These are phyloP conservation scores for Populus trichocarpa DNA, from an alignment of 441 rosid species.

Conservation along the genomic window DNA sequence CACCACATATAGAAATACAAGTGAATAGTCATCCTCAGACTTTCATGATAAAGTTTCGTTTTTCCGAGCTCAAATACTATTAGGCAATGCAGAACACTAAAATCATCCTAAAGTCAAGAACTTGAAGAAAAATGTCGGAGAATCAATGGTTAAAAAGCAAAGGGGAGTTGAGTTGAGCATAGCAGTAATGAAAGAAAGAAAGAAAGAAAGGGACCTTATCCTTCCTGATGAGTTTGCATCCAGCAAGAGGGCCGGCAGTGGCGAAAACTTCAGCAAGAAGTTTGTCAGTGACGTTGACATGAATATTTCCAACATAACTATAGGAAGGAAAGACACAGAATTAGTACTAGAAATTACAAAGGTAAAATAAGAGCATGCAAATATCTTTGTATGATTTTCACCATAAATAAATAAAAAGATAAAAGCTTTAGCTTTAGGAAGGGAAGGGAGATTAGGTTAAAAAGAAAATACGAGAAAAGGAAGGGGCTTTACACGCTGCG, in stretches of 20 bases:
- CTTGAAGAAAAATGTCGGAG: neutral
- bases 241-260: conserved; percentile 89
- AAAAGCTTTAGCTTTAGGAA: neutral
- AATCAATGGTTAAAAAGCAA: neutral
- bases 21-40: neutral
- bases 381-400: neutral
- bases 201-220: conserved; percentile 56
- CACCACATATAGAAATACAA: neutral
- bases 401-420: neutral
- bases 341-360: conserved; percentile 21
- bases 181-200: neutral
- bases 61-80: neutral
- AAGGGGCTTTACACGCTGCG: conserved; percentile 95
- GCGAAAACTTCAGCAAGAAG: conserved; percentile 92
- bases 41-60: neutral
- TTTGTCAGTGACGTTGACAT: conserved; percentile 85
- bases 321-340: conserved; percentile 18
- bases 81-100: neutral
- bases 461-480: conserved; percentile 8
- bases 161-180: neutral
- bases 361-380: conserved; percentile 12
- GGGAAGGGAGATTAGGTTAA: neutral
- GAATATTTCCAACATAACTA: conserved; percentile 97
- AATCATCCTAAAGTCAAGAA: neutral
- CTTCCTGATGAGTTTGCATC: conserved; percentile 91